Base-by-base conservation (phyloP, 2,329 filamentous ascomycete genomes). In the Talaromyces sp. region DNA sequence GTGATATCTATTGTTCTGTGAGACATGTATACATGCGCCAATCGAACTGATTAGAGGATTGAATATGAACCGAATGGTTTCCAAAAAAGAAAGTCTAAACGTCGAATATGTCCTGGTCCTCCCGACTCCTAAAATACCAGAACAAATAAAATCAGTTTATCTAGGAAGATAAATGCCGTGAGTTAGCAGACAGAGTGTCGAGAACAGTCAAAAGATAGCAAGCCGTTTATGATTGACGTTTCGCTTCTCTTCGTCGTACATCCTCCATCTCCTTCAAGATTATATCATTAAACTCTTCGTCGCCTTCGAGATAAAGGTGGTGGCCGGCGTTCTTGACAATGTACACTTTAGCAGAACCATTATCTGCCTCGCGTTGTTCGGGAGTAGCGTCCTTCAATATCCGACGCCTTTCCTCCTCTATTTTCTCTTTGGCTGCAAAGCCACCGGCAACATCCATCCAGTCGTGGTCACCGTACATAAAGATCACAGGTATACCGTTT, bases 371-470 rank as follows among this genome's bases (percentile, higher is more conserved):
- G 71, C 80, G 84, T 72, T 95, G 89, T 58, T 91, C 87, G 2
- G 67, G 64, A 0, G 82, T 87, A 21, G 82, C 88, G 21, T 81
- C 73, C 11, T 80, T 74, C 3, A 96, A 75, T 0, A 82, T 78
- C 52, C 83, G 82, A 25, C 76, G 74, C 63, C 82, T 83, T 62
- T 87, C 85, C 59, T 86, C 80, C 60, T 89, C 86, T 11, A 97
- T 81, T 71, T 88, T 91, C 73, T 92, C 84, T 68, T 89, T 84
- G 0, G 92, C 86, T 0, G 89, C 91, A 48, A 86, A 84, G 0
- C 94, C 94, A 28, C 92, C 94, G 0, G 85, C 85, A 8, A 94
- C 86, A 64, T 99, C 94, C 94, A 99, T 99, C 94, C 94, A 99
- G 78, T 99, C 94, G 68, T 94, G 87, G 67, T 97, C 92, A 62